A percentile compares a stretch with the other conserved stretches of the same genome.
Conservation (phyloP, 2,329 filamentous ascomycete species). For the Ramularia collo-cygni region DNA sequence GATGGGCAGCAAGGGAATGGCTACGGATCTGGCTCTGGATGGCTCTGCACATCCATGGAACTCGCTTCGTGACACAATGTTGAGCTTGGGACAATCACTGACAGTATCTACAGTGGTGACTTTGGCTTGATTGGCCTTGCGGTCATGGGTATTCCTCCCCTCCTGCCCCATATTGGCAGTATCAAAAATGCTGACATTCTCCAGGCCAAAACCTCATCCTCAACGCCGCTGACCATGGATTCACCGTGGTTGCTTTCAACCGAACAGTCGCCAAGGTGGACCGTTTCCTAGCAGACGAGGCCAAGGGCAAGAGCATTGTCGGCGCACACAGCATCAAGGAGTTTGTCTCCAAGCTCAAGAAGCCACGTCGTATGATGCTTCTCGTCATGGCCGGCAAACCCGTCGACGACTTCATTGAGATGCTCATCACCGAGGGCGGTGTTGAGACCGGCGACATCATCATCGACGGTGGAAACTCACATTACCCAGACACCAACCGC, state of each 20-base stretch:
- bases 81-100: slow-evolving; percentile 14
- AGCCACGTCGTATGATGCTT: slow-evolving; percentile 93
- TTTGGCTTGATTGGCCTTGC: slow-evolving; percentile 50
- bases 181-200: too few species aligned
- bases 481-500: slow-evolving; percentile 98
- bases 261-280: slow-evolving; percentile 98
- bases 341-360: slow-evolving; percentile 95
- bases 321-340: slow-evolving; percentile 91
- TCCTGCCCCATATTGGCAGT: too few species aligned
- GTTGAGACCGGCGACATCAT: slow-evolving; percentile 90
- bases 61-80: background rate
- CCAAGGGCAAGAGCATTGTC: slow-evolving; percentile 77
- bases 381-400: slow-evolving; percentile 97
- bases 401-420: slow-evolving; percentile 98
- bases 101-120: slow-evolving; percentile 38
- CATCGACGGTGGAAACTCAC: slow-evolving; percentile 98
- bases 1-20: background rate
- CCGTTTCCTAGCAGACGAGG: slow-evolving; percentile 45
- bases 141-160: too few species aligned
- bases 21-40: background rate
- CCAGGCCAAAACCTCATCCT: slow-evolving; percentile 51
- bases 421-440: slow-evolving; percentile 61
- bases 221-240: slow-evolving; percentile 56
- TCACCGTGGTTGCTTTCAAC: slow-evolving; percentile 98
- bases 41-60: background rate